Conservation (phyloP, 495 filamentous ascomycete species). For the Aspergillus panamensis region DNA sequence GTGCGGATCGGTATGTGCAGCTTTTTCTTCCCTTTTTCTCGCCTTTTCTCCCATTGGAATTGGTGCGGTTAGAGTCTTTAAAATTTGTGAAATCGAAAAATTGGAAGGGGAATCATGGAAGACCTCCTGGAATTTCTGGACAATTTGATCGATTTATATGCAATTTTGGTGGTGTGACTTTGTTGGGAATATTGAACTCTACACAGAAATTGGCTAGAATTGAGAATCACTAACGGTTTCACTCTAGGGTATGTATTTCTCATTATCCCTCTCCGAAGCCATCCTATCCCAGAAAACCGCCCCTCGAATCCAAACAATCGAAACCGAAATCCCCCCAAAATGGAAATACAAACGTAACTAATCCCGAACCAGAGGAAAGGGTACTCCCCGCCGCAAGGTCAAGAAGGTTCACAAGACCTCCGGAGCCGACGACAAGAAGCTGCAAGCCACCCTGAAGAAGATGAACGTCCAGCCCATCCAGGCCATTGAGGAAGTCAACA, state of each 20-base stretch:
- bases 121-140: not conserved
- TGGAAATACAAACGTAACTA: constrained; percentile 2
- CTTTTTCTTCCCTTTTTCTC: constrained; percentile 17
- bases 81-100: not conserved
- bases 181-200: not conserved
- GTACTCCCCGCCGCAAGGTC: constrained; percentile 93
- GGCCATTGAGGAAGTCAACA: constrained; percentile 99
- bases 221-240: not conserved
- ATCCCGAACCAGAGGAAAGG: constrained; percentile 73
- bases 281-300: not conserved
- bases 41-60: constrained; percentile 5
- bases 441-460: constrained; percentile 91
- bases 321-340: too few species aligned
- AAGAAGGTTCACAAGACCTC: constrained; percentile 94
- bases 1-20: constrained; percentile 52
- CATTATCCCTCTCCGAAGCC: not conserved
- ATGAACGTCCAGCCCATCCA: constrained; percentile 96
- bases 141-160: not conserved
- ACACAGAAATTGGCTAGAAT: not conserved
- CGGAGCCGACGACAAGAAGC: constrained; percentile 97
- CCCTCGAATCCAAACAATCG: constrained; percentile 6
- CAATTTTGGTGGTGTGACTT: not conserved
- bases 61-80: not conserved
- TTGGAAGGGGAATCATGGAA: not conserved
- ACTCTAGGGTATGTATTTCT: constrained; percentile 1